A percentile compares a stretch with the other conserved stretches of the same genome.
Evolutionary conservation across 78 protist species (phyloP).

Genomic region (Protostelium mycophagum): DNA sequence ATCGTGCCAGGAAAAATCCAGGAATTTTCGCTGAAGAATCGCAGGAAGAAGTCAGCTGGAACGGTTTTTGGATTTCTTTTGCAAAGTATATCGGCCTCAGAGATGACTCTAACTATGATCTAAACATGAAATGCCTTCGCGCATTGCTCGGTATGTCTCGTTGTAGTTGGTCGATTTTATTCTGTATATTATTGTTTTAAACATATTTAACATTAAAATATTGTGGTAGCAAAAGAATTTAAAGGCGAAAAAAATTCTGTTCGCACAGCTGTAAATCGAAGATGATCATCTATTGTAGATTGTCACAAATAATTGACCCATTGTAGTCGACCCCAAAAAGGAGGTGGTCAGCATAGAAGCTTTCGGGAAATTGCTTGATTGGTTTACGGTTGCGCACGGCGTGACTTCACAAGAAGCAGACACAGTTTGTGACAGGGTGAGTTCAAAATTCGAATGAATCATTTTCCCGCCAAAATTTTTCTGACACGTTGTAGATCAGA

Average conservation of each 20-base stretch:
- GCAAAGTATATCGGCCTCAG: conserved; percentile 54
- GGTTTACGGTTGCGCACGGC: conserved; percentile 38
- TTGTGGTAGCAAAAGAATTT: no score
- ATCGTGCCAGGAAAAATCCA: no score
- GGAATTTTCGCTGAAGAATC: not conserved
- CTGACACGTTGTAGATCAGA: conserved; percentile 13
- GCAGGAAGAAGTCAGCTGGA: conserved; percentile 49
- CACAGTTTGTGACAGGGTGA: not conserved
- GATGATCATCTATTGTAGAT: no score
- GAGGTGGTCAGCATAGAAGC: conserved; percentile 64
- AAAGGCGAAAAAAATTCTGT: no score
- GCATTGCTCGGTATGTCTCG: conserved; percentile 25
- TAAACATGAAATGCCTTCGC: conserved; percentile 51
- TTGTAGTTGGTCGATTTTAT: not conserved
- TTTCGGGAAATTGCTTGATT: conserved; percentile 66
- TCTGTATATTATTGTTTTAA: not conserved
- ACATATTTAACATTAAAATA: no score
- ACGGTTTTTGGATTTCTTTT: conserved; percentile 39
- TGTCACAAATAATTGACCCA: no score
- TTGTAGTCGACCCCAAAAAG: conserved; percentile 43
- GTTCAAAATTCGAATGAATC: no score
- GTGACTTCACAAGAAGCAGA: not conserved
- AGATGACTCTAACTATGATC: conserved; percentile 14
- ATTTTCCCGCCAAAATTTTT: not conserved
- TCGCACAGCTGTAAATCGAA: no score